A percentile compares a stretch with the other conserved stretches of the same genome.
Evolutionary conservation across 1,284 basidiomycete genomes (phyloP).

Genomic region (Fistulinella cinereoalba): DNA sequence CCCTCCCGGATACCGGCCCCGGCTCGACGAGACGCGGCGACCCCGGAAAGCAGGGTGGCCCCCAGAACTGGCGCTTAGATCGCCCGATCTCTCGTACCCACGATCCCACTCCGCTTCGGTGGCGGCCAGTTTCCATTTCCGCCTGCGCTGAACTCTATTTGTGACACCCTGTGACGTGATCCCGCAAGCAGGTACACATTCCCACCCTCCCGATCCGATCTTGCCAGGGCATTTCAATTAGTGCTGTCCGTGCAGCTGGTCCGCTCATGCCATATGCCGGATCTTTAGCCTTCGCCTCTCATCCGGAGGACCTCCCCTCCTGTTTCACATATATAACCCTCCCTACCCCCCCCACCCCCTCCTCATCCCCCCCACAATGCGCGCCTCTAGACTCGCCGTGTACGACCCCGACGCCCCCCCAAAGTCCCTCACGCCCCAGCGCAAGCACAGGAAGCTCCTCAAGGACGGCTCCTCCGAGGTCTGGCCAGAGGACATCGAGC

Average conservation of each 20-base stretch:
- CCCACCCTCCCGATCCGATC: slow-evolving; percentile 30
- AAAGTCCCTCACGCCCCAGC: slow-evolving; percentile 65
- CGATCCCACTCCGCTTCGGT: slow-evolving; percentile 32
- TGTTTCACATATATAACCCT: slow-evolving; percentile 33
- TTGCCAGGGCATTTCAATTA: slow-evolving; percentile 37
- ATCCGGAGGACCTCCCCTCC: slow-evolving; percentile 14
- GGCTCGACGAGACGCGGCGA: background rate
- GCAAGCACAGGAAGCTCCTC: slow-evolving; percentile 78
- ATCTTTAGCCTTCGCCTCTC: slow-evolving; percentile 38
- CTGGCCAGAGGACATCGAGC: slow-evolving; percentile 74
- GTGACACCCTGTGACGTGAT: slow-evolving; percentile 20
- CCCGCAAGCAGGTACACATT: slow-evolving; percentile 15
- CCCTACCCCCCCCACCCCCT: background rate
- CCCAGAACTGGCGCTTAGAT: slow-evolving; percentile 30
- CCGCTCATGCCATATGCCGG: slow-evolving; percentile 39
- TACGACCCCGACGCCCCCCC: slow-evolving; percentile 31
- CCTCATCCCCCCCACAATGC: slow-evolving; percentile 29
- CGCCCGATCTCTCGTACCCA: slow-evolving; percentile 21
- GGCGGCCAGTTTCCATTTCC: slow-evolving; percentile 37
- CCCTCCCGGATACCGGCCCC: too few relatives aligned
- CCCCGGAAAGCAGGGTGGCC: slow-evolving; percentile 9
- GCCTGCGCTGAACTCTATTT: slow-evolving; percentile 25
- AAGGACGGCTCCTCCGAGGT: slow-evolving; percentile 79
- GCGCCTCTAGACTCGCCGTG: slow-evolving; percentile 20
- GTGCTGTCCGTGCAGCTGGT: slow-evolving; percentile 39